Conservation (phyloP, 352 stramenopile genomes). For the Pythium apleroticum region DNA sequence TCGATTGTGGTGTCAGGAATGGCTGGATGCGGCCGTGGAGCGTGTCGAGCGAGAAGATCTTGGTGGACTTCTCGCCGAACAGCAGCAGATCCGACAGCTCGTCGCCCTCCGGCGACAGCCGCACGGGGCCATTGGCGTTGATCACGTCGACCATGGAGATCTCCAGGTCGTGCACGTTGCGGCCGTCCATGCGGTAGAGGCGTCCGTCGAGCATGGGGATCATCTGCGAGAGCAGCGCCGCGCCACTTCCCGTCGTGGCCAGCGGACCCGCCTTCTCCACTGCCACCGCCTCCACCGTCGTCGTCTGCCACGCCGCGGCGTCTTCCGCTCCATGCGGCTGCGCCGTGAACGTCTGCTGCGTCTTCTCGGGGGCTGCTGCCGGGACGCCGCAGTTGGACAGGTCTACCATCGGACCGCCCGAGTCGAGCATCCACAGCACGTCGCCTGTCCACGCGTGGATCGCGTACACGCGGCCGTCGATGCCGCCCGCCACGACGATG, state of each 20-base stretch:
- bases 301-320: neutral
- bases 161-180: constrained; percentile 61
- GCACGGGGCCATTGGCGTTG: constrained; percentile 68
- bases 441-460: constrained; percentile 80
- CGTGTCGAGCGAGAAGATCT: constrained; percentile 71
- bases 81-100: constrained; percentile 61
- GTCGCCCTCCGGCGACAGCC: constrained; percentile 34
- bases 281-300: neutral
- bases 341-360: neutral
- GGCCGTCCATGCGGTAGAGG: constrained; percentile 71
- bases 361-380: neutral
- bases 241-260: constrained; percentile 19
- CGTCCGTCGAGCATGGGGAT: constrained; percentile 77
- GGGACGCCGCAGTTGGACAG: constrained; percentile 43
- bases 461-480: constrained; percentile 76
- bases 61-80: constrained; percentile 73
- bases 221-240: constrained; percentile 47
- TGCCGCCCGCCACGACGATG: constrained; percentile 64
- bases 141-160: constrained; percentile 82
- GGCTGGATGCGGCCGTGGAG: constrained; percentile 58
- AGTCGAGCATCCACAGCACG: constrained; percentile 82
- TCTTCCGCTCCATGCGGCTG: no score
- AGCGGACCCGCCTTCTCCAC: neutral
- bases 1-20: constrained; percentile 29
- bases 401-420: constrained; percentile 79